Conservation (phyloP, 2,329 filamentous ascomycete genomes). For the Penicillium glabrum region DNA sequence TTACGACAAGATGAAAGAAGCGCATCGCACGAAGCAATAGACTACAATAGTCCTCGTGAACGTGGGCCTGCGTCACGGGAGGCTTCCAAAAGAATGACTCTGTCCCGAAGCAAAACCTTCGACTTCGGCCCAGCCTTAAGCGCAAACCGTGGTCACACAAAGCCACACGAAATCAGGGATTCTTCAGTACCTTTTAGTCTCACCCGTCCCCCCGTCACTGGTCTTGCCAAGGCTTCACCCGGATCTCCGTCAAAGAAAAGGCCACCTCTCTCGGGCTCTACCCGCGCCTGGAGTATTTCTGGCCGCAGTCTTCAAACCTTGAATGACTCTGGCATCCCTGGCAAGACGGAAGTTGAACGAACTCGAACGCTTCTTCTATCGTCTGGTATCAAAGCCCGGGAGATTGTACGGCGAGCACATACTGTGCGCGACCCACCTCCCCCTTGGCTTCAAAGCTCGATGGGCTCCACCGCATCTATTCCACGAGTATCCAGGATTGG, state of each 20-base stretch:
- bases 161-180: conserved; percentile 28
- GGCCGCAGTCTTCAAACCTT: conserved; percentile 45
- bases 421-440: conserved; percentile 40
- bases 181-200: conserved; percentile 30
- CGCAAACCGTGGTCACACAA: conserved; percentile 21
- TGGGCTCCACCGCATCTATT: conserved; percentile 31
- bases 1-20: conserved; percentile 39
- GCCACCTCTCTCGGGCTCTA: conserved; percentile 39
- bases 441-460: conserved; percentile 34
- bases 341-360: conserved; percentile 75
- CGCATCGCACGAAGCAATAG: conserved; percentile 27
- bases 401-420: conserved; percentile 68
- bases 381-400: conserved; percentile 85
- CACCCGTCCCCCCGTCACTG: conserved; percentile 45
- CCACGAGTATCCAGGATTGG: conserved; percentile 48
- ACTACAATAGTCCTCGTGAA: conserved; percentile 15
- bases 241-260: conserved; percentile 27
- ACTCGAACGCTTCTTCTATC: conserved; percentile 73
- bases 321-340: conserved; percentile 45
- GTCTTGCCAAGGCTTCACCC: conserved; percentile 41
- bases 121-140: conserved; percentile 32
- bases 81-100: conserved; percentile 9
- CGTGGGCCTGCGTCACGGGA: conserved; percentile 9
- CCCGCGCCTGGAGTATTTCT: conserved; percentile 60
- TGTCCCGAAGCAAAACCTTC: conserved; percentile 22